Base-by-base conservation (phyloP, 768 basidiomycete species). In the Melanogaster broomeanus region DNA sequence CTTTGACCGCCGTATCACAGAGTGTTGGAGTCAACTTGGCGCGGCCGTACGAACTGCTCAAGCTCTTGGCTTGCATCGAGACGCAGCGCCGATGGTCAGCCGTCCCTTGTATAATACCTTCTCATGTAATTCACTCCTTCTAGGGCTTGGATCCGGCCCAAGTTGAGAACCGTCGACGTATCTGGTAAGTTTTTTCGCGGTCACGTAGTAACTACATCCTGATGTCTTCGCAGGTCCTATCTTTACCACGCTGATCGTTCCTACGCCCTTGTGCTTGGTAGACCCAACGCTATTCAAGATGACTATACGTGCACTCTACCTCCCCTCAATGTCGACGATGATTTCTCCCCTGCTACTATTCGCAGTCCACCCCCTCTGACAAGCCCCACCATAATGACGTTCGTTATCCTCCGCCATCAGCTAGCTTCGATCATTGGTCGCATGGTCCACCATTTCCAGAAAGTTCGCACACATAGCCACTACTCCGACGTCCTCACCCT, bases 11-110 rank as follows among this genome's bases (percentile, higher is more conserved):
- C 83, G 90, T 42, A 88, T 96, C 52, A 94, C 93, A 8, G 94
- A 97, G 72, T 94, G 93, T 62, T 98, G 94, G 93, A 93, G 90
- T 65, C 93, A 96, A 62, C 76, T 98, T 16, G 94, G 94, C 31
- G 93, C 94, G 6, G 92, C 92, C 42, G 87, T 98, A 13, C 74
- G 93, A 52, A 97, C 94, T 28, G 94, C 93, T 9, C 93, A 96
- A 62, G 94, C 94, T 3, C 82, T 98, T 19, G 95, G 94, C 9
- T 72, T 98, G 31, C 94, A 97, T 71, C 81, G 94, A 45, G 94
- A 98, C 69, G 90, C 89, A 10, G 81, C 85, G 2, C 84, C 83
- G 30, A 84, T 91, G 76, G 91, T 93, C 62, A 64, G 82, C 58
- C n/a, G 24, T 39, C 40, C 35, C 5, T 38, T 30, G 18, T 18